A percentile compares a stretch with the other conserved stretches of the same genome.
Conservation (phyloP, 2,329 filamentous ascomycete genomes). For the Fusarium tricinctum region DNA sequence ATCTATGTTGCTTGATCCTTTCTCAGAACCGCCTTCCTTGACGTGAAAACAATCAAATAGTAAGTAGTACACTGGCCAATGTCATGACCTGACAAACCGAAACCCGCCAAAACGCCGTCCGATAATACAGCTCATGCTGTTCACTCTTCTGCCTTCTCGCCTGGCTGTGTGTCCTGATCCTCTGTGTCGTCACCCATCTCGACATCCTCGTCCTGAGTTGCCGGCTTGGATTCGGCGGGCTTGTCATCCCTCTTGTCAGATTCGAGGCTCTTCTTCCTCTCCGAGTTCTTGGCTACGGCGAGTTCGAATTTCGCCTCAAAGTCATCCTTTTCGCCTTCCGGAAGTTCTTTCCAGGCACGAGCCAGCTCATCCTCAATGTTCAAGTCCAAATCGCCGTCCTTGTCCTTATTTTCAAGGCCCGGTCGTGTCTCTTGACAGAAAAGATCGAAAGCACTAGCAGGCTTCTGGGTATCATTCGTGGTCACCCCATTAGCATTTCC, state of each 20-base stretch:
- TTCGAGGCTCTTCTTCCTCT: conserved; percentile 45
- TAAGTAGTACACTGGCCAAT: conserved; percentile 33
- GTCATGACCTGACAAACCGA: conserved; percentile 34
- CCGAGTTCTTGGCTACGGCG: conserved; percentile 45
- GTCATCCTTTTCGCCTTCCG: conserved; percentile 64
- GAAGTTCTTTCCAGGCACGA: conserved; percentile 68
- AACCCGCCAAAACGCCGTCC: conserved; percentile 47
- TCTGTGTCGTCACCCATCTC: conserved; percentile 65
- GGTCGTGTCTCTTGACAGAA: conserved; percentile 67
- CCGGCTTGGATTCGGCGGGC: conserved; percentile 50
- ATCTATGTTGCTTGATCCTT: conserved; percentile 21
- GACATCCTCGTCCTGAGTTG: conserved; percentile 62
- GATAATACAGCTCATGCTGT: conserved; percentile 24
- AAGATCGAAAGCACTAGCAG: conserved; percentile 66
- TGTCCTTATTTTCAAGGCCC: conserved; percentile 60
- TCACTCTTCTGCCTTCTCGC: conserved; percentile 55
- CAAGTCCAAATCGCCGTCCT: conserved; percentile 51
- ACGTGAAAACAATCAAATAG: conserved; percentile 22
- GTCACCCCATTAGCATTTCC: conserved; percentile 58
- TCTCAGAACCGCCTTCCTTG: conserved; percentile 29
- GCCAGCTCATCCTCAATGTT: conserved; percentile 68
- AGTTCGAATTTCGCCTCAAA: conserved; percentile 58
- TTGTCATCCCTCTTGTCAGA: conserved; percentile 47
- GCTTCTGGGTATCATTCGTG: conserved; percentile 59
- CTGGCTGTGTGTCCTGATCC: conserved; percentile 56